Conservation (phyloP, 208 protist genomes). For the Leishmania arabica region DNA sequence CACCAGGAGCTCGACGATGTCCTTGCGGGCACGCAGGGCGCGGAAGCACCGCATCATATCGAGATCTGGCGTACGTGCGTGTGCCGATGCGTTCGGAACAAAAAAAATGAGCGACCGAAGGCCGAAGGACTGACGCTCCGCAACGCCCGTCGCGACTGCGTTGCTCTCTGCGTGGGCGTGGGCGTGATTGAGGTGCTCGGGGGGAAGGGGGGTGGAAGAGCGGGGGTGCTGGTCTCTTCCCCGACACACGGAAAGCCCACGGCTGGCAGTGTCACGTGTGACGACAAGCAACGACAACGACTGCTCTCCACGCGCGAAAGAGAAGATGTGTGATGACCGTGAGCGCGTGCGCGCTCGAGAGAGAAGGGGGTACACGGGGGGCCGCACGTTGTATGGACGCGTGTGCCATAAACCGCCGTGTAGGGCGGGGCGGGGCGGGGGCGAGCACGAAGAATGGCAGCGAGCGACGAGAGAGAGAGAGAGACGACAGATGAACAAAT, state of each 20-base stretch:
- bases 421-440: background rate
- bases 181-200: background rate
- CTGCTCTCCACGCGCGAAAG: background rate
- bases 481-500: background rate
- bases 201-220: background rate
- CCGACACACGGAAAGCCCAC: background rate
- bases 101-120: background rate
- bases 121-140: background rate
- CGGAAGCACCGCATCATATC: slow-evolving; percentile 29
- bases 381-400: background rate
- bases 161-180: background rate
- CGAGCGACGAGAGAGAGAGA: background rate
- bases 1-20: slow-evolving; percentile 72
- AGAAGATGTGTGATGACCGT: background rate
- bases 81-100: background rate
- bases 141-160: background rate
- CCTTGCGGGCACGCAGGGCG: slow-evolving; percentile 36
- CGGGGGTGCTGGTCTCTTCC: background rate
- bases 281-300: background rate
- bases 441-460: background rate
- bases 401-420: too few relatives aligned
- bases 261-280: background rate
- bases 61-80: background rate
- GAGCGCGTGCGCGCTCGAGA: background rate
- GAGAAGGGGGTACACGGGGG: background rate